Conservation (phyloP, 2,329 filamentous ascomycete species). For the Diaporthe longicolla region DNA sequence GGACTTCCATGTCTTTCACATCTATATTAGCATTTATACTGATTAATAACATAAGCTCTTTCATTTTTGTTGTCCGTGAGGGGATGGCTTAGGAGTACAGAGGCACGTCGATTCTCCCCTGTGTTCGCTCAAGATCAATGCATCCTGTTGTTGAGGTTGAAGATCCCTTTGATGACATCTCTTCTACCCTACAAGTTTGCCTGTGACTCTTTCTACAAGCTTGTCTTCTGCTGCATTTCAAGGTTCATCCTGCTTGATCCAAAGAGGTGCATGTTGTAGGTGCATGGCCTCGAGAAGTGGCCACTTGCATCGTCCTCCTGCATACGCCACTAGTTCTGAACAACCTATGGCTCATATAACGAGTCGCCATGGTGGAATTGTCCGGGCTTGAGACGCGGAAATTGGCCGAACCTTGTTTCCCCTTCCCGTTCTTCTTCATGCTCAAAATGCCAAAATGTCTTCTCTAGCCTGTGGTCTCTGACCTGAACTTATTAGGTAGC, state of each 20-base stretch:
- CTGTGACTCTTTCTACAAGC: not conserved
- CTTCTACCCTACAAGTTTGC: not conserved
- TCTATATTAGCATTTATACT: no score
- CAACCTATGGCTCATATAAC: not conserved
- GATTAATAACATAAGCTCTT: no score
- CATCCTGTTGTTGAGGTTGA: not conserved
- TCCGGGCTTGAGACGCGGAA: not conserved
- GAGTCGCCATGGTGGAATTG: not conserved
- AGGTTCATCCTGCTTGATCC: not conserved
- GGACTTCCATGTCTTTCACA: no score
- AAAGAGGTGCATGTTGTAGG: not conserved
- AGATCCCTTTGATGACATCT: not conserved
- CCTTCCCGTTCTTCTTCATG: not conserved
- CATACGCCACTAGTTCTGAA: not conserved
- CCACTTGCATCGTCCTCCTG: not conserved
- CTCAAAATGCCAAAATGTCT: not conserved
- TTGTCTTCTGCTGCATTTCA: not conserved
- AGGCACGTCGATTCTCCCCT: no score
- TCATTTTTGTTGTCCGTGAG: no score
- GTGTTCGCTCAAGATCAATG: not conserved
- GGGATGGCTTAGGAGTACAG: no score
- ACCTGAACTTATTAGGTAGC: not conserved
- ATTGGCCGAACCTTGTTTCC: not conserved
- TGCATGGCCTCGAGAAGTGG: not conserved
- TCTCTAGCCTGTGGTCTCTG: not conserved